Conservation (phyloP, 768 basidiomycete species). For the Trametes gibbosa region DNA sequence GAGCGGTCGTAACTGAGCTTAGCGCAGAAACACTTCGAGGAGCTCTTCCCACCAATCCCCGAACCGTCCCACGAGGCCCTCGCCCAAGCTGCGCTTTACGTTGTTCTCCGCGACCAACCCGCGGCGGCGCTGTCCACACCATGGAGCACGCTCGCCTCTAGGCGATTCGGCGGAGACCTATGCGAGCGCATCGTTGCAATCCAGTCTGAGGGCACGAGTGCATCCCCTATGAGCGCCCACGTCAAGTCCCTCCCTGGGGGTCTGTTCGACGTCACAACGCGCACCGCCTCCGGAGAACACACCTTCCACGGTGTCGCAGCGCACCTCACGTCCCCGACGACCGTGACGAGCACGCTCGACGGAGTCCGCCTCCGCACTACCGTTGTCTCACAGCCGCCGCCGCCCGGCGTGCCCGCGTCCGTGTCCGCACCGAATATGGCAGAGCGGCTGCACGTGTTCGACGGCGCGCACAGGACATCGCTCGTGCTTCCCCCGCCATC, state of each 20-base stretch:
- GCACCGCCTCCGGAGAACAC: constrained; percentile 30
- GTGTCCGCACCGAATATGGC: constrained; percentile 47
- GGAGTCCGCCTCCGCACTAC: constrained; percentile 55
- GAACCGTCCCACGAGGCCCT: constrained; percentile 62
- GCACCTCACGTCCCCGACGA: constrained; percentile 50
- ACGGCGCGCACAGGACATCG: constrained; percentile 53
- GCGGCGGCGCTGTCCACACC: constrained; percentile 42
- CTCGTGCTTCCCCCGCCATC: constrained; percentile 66
- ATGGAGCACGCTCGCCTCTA: constrained; percentile 68
- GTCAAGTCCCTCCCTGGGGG: constrained; percentile 26
- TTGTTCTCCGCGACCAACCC: constrained; percentile 62
- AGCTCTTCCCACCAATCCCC: constrained; percentile 70
- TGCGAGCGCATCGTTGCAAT: constrained; percentile 61
- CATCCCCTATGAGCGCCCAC: constrained; percentile 42
- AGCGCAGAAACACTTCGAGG: constrained; percentile 72
- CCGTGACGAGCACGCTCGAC: constrained; percentile 52
- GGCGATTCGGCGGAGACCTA: constrained; percentile 75
- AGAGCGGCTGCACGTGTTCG: constrained; percentile 79
- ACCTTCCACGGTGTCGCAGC: constrained; percentile 55
- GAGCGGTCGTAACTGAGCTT: neutral
- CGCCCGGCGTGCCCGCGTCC: constrained; percentile 52
- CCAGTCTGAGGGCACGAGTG: constrained; percentile 51
- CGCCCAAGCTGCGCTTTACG: constrained; percentile 77
- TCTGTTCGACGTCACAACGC: constrained; percentile 48
- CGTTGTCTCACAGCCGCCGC: constrained; percentile 68